phyloP scores from a whole-genome alignment of 108 stramenopile species.

The Conticribra guillardii region DNA sequence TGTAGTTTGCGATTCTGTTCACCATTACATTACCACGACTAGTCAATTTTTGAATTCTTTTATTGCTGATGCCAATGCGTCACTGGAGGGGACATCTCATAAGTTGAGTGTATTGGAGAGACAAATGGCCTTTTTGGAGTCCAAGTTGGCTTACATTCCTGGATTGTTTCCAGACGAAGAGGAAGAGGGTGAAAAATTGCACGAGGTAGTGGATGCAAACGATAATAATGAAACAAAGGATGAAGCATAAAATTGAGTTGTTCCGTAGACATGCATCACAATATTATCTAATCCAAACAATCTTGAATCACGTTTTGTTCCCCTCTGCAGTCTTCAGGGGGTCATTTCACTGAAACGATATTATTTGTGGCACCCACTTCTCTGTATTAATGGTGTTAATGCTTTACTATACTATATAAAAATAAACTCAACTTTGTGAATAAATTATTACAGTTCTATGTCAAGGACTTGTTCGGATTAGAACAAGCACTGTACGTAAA shows the following conservation, averaged over 20 bases:
- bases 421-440: too few relatives aligned
- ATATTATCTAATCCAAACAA: too few relatives aligned
- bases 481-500: neutral
- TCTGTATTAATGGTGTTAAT: too few relatives aligned
- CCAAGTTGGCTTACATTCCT: slow-evolving; percentile 36
- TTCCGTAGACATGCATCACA: too few relatives aligned
- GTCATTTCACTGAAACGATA: too few relatives aligned
- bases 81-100: slow-evolving; percentile 32
- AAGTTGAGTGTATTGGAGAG: slow-evolving; percentile 39
- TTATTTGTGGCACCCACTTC: too few relatives aligned
- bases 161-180: slow-evolving; percentile 21
- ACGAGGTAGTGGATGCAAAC: neutral
- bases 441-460: too few relatives aligned
- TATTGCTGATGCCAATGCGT: slow-evolving; percentile 42
- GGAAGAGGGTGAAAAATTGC: slow-evolving; percentile 5
- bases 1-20: slow-evolving; percentile 38
- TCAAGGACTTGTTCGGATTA: too few relatives aligned
- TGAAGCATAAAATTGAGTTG: neutral
- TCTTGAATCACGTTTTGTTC: too few relatives aligned
- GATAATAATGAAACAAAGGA: neutral
- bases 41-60: slow-evolving; percentile 45
- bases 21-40: slow-evolving; percentile 37
- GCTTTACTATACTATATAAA: too few relatives aligned
- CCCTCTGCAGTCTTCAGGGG: too few relatives aligned
- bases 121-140: slow-evolving; percentile 45